phyloP scores from a whole-genome alignment of 1,139 yeast species.

The Lodderomyces metapsilosis region DNA sequence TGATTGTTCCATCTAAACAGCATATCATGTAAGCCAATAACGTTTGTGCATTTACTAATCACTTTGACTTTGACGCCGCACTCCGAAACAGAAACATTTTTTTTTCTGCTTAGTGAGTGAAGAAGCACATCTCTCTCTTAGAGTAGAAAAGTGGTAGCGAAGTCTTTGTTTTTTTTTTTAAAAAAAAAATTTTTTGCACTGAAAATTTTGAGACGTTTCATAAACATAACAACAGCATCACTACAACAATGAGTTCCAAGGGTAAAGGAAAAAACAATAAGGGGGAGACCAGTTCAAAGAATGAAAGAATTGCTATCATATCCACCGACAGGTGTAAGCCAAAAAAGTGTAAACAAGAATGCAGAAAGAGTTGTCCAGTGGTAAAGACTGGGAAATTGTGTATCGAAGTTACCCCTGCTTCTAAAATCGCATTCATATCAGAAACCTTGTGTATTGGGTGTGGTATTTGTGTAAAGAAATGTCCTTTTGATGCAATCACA shows the following conservation, averaged over 20 bases:
- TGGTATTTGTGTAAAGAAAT: constrained; percentile 98
- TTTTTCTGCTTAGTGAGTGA: too few species aligned
- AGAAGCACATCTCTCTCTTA: too few species aligned
- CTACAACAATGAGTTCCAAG: constrained; percentile 13
- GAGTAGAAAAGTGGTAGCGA: background rate
- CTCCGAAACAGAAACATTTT: background rate
- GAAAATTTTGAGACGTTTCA: constrained; percentile 1
- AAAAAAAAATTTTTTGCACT: background rate
- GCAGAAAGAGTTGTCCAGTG: constrained; percentile 95
- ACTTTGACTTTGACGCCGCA: constrained; percentile 1
- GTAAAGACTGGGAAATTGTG: constrained; percentile 96
- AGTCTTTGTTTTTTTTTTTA: background rate
- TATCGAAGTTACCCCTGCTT: constrained; percentile 90
- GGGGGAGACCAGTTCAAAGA: constrained; percentile 51
- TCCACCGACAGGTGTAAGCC: constrained; percentile 94
- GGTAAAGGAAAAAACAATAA: constrained; percentile 18
- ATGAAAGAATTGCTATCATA: constrained; percentile 91
- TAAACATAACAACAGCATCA: background rate
- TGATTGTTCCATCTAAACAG: background rate
- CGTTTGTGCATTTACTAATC: background rate
- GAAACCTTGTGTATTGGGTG: constrained; percentile 97
- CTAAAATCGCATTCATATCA: constrained; percentile 93
- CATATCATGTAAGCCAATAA: background rate
- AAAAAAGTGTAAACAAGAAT: constrained; percentile 96
- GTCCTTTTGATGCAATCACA: constrained; percentile 96